A percentile compares a stretch with the other conserved stretches of the same genome.
phyloP scores from a whole-genome alignment of 345 rosid species.

The Bruguiera sexangula region DNA sequence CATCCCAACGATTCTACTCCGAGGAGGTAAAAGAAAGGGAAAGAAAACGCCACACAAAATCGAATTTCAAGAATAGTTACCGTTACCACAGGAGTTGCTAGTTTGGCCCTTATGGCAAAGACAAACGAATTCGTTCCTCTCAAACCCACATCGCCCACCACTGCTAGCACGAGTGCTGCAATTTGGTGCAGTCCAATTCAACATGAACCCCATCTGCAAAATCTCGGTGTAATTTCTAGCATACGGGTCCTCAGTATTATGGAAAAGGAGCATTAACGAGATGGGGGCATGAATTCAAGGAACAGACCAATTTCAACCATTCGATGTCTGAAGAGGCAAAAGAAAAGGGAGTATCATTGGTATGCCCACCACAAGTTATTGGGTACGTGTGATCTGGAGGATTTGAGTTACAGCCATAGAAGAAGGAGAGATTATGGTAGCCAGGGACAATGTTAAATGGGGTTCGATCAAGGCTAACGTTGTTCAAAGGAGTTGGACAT shows the following conservation, averaged over 20 bases:
- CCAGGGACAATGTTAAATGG: constrained; percentile 37
- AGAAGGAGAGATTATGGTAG: constrained; percentile 19
- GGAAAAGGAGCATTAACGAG: constrained; percentile 30
- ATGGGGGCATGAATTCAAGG: constrained; percentile 29
- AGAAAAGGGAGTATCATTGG: constrained; percentile 23
- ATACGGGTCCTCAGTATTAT: neutral
- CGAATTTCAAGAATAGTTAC: constrained; percentile 29
- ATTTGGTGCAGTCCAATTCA: constrained; percentile 50
- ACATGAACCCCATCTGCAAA: constrained; percentile 48
- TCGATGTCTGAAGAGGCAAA: constrained; percentile 40
- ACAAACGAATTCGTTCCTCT: constrained; percentile 24
- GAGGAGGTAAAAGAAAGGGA: neutral
- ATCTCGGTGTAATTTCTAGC: constrained; percentile 30
- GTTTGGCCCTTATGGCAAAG: too few species aligned
- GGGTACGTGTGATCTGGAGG: constrained; percentile 7
- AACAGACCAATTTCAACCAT: neutral
- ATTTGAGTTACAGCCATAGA: constrained; percentile 40
- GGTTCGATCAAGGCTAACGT: constrained; percentile 41
- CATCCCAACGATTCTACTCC: too few species aligned
- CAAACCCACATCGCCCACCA: constrained; percentile 49
- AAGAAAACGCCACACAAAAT: too few species aligned
- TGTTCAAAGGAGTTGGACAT: constrained; percentile 42
- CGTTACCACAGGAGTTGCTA: constrained; percentile 36
- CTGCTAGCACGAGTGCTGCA: constrained; percentile 41
- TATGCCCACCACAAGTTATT: constrained; percentile 26